Percentiles rank a stretch among this genome's conserved stretches.
phyloP scores from a whole-genome alignment of 208 protist genomes.

The Crithidia brevicula region DNA sequence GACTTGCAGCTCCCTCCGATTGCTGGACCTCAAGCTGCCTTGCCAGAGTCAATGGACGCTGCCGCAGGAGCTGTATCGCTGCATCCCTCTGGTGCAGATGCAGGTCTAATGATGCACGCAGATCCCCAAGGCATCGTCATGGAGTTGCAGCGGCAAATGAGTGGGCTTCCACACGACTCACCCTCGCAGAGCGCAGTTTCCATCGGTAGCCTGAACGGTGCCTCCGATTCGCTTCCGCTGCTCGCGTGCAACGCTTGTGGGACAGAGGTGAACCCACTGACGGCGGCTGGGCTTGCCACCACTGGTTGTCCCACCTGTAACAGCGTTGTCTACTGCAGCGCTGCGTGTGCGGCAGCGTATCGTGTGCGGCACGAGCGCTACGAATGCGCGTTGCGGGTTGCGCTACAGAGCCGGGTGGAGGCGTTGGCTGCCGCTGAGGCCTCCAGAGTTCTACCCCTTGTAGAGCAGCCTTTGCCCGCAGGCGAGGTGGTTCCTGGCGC shows the following conservation, averaged over 20 bases:
- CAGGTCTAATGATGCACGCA: background rate
- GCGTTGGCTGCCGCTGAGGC: slow-evolving; percentile 4
- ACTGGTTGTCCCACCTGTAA: slow-evolving; percentile 37
- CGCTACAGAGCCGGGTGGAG: slow-evolving; percentile 27
- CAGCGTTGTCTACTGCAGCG: slow-evolving; percentile 45
- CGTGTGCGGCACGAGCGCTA: slow-evolving; percentile 30
- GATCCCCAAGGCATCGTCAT: too few species aligned
- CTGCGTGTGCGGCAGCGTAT: slow-evolving; percentile 37
- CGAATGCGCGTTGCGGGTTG: slow-evolving; percentile 40
- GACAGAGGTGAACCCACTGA: slow-evolving; percentile 13
- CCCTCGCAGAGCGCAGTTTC: slow-evolving; percentile 1
- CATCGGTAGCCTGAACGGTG: background rate
- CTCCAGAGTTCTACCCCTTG: background rate
- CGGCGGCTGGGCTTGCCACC: background rate
- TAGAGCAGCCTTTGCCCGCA: slow-evolving; percentile 10
- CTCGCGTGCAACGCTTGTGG: slow-evolving; percentile 23
- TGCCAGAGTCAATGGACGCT: too few species aligned
- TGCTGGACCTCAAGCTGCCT: background rate
- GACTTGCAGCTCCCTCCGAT: slow-evolving; percentile 2
- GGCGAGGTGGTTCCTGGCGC: slow-evolving; percentile 34
- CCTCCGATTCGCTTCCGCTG: slow-evolving; percentile 9
- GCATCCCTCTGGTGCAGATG: too few species aligned
- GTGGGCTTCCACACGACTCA: background rate
- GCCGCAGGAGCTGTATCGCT: too few species aligned
- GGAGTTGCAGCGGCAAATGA: too few species aligned